Evolutionary conservation across 352 stramenopile species (phyloP).

Genomic region (Pythium vanterpoolii): DNA sequence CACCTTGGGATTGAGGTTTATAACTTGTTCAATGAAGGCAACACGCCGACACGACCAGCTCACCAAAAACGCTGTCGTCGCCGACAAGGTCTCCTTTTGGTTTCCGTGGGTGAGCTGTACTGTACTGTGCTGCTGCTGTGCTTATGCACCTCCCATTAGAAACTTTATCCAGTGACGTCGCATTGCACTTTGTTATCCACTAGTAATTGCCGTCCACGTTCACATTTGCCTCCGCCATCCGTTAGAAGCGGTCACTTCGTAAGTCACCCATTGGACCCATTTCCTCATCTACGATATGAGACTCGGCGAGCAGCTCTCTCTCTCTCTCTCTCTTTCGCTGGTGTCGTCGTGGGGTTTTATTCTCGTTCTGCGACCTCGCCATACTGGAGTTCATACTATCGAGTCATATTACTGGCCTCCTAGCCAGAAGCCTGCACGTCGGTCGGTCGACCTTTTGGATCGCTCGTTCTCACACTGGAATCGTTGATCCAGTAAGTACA

Average conservation of each 20-base stretch:
- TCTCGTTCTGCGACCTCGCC: not conserved
- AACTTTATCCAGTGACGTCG: not conserved
- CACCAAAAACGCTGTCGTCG: not conserved
- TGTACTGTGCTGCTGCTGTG: too few relatives aligned
- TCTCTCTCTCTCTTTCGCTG: not conserved
- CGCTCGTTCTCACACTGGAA: too few relatives aligned
- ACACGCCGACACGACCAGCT: not conserved
- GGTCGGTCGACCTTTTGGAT: too few relatives aligned
- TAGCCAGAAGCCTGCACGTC: too few relatives aligned
- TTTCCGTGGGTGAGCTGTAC: too few relatives aligned
- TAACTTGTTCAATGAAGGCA: conserved; percentile 5
- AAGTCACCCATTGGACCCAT: conserved; percentile 3
- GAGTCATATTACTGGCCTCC: too few relatives aligned
- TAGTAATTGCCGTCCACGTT: not conserved
- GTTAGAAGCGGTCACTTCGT: not conserved
- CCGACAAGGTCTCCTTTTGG: not conserved
- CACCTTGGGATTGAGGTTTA: conserved; percentile 11
- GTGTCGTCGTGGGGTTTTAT: not conserved
- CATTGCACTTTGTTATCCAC: not conserved
- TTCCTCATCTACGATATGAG: not conserved
- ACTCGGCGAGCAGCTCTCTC: conserved; percentile 10
- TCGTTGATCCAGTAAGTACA: too few relatives aligned
- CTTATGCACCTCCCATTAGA: not conserved
- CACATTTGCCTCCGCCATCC: not conserved
- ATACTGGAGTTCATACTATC: not conserved